Evolutionary conservation across 257 asterid species (phyloP), one percentile per base, ranked within the genome.

Genomic region (Datura wrightii): DNA sequence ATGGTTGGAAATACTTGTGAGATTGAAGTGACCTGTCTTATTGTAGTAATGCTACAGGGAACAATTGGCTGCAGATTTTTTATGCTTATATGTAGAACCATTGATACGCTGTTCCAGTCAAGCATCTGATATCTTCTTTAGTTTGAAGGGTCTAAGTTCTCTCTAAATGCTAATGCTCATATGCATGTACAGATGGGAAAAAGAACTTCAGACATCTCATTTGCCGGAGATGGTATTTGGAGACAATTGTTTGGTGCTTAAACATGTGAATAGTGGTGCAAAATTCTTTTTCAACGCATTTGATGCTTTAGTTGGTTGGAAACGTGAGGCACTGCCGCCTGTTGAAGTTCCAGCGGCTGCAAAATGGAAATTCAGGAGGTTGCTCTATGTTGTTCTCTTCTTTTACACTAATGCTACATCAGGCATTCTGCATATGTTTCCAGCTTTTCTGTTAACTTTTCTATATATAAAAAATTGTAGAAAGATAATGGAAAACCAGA

Each of bases 291-390:
- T 95, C 85, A 92, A 93, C 82, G 97, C 99, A 83, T 93, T 94
- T 84, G 99, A 95, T 91, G 98, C 99, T 86, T 90, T 97, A 50
- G 87, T 90, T 80, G 97, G 94, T 84, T 97, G 98, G 99, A 97
- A 94, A 94, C 88, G 88, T 82, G 98, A 93, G 86, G 91, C 93
- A 48, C 85, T 97, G 86, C 97, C 98, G 74, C 99, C 98, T 5
- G 99, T 97, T 92, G 98, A 95, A 91, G 97, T 97, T 90, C 98
- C 98, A 54, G 99, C 98, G 5, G 99, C 98, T 85, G 98, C 97
- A 83, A 83, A 88, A 86, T 97, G 99, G 98, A 97, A 97, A 91
- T 95, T 86, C 82, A 90, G 98, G 74, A 86, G 94, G 99, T 39
- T 94, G 91, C 71, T 71, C 11, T 72, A 72, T 1, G 10, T 58